A percentile compares a stretch with the other conserved stretches of the same genome.
These are phyloP conservation scores for Yamadazyma kitorensis DNA, from an alignment of 805 yeast species.

Conservation along the genomic window DNA sequence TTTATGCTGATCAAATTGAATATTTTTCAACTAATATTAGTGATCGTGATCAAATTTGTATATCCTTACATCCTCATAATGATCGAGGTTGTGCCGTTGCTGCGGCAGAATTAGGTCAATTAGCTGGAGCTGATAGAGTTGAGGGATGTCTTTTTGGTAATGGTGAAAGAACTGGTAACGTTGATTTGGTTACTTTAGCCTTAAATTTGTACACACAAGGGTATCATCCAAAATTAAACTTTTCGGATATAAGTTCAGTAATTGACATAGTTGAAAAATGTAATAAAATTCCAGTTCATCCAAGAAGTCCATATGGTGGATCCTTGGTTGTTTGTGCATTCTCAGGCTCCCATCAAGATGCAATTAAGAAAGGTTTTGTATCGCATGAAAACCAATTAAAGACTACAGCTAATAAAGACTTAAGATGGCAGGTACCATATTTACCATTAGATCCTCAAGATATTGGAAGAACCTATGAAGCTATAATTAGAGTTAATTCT, in stretches of 20 bases:
- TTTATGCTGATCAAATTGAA: constrained; percentile 83
- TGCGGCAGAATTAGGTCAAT: constrained; percentile 75
- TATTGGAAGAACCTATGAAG: constrained; percentile 86
- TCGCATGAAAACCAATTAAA: constrained; percentile 40
- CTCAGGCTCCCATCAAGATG: constrained; percentile 86
- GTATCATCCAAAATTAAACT: constrained; percentile 65
- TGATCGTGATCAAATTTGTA: constrained; percentile 67
- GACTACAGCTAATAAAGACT: constrained; percentile 29
- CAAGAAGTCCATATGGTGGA: constrained; percentile 83
- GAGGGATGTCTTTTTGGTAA: constrained; percentile 85
- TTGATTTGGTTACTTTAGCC: constrained; percentile 75
- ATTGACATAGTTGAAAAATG: constrained; percentile 75
- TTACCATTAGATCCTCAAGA: constrained; percentile 83
- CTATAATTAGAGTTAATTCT: constrained; percentile 85
- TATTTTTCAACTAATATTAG: constrained; percentile 59
- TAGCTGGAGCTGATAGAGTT: constrained; percentile 87
- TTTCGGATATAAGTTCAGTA: constrained; percentile 61
- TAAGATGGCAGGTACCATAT: constrained; percentile 71
- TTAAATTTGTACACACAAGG: constrained; percentile 80
- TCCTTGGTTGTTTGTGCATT: constrained; percentile 81
- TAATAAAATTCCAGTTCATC: constrained; percentile 76
- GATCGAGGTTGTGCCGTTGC: constrained; percentile 91
- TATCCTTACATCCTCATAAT: constrained; percentile 80
- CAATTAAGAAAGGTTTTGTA: constrained; percentile 78
- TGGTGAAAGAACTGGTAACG: constrained; percentile 88